A percentile compares a stretch with the other conserved stretches of the same genome.
phyloP scores from a whole-genome alignment of 1,284 basidiomycete species.

The Cutaneotrichosporon dermatis region DNA sequence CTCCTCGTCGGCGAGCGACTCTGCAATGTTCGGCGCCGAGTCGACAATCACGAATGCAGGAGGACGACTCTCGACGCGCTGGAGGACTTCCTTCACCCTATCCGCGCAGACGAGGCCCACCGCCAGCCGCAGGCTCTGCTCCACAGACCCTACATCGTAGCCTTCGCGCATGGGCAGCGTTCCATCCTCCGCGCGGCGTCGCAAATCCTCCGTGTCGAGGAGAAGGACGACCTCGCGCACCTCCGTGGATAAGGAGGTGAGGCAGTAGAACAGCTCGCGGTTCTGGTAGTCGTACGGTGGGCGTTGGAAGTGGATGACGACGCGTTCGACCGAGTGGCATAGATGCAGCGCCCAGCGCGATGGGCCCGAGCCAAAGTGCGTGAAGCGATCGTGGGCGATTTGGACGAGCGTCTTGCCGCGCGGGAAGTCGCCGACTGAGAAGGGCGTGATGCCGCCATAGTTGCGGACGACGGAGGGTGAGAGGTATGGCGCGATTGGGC shows the following conservation, averaged over 20 bases:
- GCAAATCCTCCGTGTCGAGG: neutral
- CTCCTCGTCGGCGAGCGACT: neutral
- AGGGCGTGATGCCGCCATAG: neutral
- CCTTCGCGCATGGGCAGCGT: too few species aligned
- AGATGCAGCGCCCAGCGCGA: neutral
- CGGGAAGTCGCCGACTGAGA: neutral
- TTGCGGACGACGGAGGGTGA: neutral
- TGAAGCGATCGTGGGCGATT: neutral
- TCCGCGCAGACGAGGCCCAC: neutral
- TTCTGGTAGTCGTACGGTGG: neutral
- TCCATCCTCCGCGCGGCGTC: neutral
- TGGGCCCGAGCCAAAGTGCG: neutral
- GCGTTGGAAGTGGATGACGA: neutral
- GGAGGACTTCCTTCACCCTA: neutral
- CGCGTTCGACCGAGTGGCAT: neutral
- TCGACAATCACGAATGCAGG: neutral
- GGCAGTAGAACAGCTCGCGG: neutral
- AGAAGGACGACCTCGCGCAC: constrained; percentile 1
- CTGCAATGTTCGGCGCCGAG: neutral
- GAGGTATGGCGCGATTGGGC: neutral
- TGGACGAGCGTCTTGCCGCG: neutral
- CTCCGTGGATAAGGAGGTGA: neutral
- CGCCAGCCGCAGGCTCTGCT: neutral
- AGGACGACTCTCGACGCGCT: neutral
- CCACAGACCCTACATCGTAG: too few species aligned